These are phyloP conservation scores for Corchorus capsularis DNA, from an alignment of 345 rosid genomes.

Conservation along the genomic window DNA sequence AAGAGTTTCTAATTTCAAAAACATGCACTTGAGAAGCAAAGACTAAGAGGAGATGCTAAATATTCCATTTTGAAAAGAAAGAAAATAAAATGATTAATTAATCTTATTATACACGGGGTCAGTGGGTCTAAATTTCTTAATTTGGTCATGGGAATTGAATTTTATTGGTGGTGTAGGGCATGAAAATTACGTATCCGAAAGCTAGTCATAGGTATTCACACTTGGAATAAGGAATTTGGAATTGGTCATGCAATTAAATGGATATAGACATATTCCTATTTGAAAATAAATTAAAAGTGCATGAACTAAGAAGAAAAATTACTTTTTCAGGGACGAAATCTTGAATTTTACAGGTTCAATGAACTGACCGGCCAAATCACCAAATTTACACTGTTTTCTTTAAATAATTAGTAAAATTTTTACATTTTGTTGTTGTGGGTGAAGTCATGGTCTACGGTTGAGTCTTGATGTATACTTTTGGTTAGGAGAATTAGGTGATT, in stretches of 20 bases:
- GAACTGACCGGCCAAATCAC: not conserved
- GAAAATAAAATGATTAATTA: too few relatives aligned
- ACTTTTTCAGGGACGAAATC: not conserved
- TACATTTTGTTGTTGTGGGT: not conserved
- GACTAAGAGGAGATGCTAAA: too few relatives aligned
- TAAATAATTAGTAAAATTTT: too few relatives aligned
- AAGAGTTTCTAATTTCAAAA: too few relatives aligned
- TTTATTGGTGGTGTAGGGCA: not conserved
- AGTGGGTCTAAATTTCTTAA: not conserved
- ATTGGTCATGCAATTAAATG: constrained; percentile 3
- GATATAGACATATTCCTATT: not conserved
- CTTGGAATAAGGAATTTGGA: too few relatives aligned
- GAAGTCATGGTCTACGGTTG: constrained; percentile 2
- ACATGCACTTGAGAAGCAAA: too few relatives aligned
- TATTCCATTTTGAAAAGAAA: too few relatives aligned
- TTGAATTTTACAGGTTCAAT: not conserved
- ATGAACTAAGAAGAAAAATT: not conserved
- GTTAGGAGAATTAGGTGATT: not conserved
- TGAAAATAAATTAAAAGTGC: not conserved
- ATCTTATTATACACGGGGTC: not conserved
- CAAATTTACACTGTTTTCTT: not conserved
- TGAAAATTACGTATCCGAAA: not conserved
- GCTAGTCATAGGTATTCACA: not conserved
- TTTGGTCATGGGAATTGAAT: not conserved
- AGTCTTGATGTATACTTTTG: not conserved